phyloP scores from a whole-genome alignment of 495 filamentous ascomycete genomes.

The Aspergillus affinis region DNA sequence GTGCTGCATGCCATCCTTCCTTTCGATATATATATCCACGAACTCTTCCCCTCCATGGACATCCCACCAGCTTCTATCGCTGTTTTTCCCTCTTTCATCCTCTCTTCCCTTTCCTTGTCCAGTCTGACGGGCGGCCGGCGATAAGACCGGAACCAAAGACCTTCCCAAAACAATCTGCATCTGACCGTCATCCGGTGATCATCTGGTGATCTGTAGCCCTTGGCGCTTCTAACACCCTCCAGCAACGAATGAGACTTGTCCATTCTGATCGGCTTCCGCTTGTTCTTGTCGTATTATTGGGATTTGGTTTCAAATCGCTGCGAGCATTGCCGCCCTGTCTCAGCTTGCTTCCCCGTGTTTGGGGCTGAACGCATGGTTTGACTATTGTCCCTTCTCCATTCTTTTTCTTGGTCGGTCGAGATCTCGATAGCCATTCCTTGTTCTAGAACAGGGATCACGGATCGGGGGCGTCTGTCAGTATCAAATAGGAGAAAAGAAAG shows the following conservation, averaged over 20 bases:
- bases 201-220: slow-evolving; percentile 18
- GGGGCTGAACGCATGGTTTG: not conserved
- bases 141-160: not conserved
- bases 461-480: not conserved
- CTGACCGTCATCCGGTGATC: slow-evolving; percentile 2
- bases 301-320: not conserved
- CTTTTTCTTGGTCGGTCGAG: not conserved
- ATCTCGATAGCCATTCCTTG: not conserved
- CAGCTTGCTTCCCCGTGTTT: not conserved
- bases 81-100: not conserved
- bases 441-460: not conserved
- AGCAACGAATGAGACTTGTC: slow-evolving; percentile 15
- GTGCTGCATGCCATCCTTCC: not conserved
- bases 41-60: not conserved
- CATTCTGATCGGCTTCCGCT: not conserved
- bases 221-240: slow-evolving; percentile 15
- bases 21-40: not conserved
- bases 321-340: not conserved
- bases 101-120: not conserved
- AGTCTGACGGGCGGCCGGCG: not conserved
- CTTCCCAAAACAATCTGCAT: not conserved
- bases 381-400: not conserved
- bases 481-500: not conserved
- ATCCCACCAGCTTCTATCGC: not conserved
- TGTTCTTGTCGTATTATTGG: not conserved